phyloP scores from a whole-genome alignment of 306 rosid species.

The Begonia masoniana region DNA sequence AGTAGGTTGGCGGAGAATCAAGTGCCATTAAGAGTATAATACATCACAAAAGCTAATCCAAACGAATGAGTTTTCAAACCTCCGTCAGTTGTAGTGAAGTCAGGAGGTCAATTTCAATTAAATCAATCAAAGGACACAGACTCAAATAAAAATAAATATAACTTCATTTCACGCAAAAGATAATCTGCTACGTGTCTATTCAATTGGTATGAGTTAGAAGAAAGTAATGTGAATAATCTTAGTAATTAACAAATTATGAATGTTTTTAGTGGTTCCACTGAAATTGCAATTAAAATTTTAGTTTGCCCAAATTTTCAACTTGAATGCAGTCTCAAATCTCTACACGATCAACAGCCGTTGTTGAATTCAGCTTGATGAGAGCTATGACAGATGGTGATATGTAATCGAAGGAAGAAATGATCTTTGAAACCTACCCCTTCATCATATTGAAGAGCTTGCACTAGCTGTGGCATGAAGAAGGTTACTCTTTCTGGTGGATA shows the following conservation, averaged over 20 bases:
- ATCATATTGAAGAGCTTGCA: conserved; percentile 90
- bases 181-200: too few relatives aligned
- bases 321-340: too few relatives aligned
- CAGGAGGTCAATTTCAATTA: neutral
- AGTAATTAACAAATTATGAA: too few relatives aligned
- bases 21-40: neutral
- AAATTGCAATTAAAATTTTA: too few relatives aligned
- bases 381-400: too few relatives aligned
- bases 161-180: too few relatives aligned
- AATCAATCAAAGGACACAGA: neutral
- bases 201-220: too few relatives aligned
- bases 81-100: neutral
- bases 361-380: neutral
- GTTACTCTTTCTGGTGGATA: conserved; percentile 93
- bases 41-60: neutral
- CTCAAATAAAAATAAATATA: neutral
- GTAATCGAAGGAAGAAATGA: neutral
- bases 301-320: too few relatives aligned
- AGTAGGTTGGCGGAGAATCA: neutral
- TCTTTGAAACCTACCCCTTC: conserved; percentile 53
- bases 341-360: neutral
- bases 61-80: neutral
- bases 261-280: too few relatives aligned
- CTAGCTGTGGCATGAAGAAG: conserved; percentile 96
- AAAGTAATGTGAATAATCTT: too few relatives aligned